phyloP scores from a whole-genome alignment of 441 rosid species.

The Pelargonium cotyledonis region DNA sequence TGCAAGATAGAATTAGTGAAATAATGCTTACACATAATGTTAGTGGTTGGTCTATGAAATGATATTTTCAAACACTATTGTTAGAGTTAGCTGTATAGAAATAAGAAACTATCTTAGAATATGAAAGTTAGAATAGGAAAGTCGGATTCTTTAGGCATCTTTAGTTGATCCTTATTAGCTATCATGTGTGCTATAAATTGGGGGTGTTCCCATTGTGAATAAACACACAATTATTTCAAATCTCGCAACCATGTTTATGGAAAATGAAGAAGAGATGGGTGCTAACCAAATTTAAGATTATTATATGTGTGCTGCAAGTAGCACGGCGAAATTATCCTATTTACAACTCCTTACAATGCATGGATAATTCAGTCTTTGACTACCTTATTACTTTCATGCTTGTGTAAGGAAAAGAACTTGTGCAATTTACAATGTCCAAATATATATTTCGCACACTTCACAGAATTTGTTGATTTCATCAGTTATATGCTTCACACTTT shows the following conservation, averaged over 20 bases:
- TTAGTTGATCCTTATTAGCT: too few species aligned
- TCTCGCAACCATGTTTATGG: background rate
- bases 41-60: background rate
- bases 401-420: background rate
- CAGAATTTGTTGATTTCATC: background rate
- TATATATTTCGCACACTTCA: background rate
- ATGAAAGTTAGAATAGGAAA: too few species aligned
- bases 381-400: background rate
- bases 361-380: too few species aligned
- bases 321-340: background rate
- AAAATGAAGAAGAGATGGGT: background rate
- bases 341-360: background rate
- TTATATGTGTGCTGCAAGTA: background rate
- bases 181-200: too few species aligned
- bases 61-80: background rate
- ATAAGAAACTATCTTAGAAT: too few species aligned
- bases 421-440: background rate
- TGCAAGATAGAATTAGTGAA: background rate
- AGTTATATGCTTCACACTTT: slow-evolving; percentile 4
- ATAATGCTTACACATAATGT: background rate
- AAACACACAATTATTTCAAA: too few species aligned
- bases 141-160: too few species aligned
- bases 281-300: background rate
- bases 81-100: too few species aligned
- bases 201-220: too few species aligned